Evolutionary conservation across 257 asterid species (phyloP).

Genomic region (Gentiana macrophylla): DNA sequence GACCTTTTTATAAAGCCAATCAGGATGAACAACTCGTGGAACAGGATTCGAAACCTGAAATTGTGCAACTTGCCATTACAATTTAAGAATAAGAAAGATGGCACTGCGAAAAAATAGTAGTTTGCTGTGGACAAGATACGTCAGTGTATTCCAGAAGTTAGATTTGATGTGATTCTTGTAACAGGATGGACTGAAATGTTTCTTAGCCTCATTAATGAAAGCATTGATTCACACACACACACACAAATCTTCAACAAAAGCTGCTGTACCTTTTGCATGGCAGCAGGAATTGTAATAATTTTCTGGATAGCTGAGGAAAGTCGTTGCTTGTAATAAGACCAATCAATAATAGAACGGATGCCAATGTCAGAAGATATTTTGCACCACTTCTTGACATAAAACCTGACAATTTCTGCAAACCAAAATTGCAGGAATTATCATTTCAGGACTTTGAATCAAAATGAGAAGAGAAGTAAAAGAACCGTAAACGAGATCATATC

Average conservation of each 20-base stretch:
- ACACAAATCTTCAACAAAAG: not conserved
- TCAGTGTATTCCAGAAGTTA: no score
- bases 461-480: constrained; percentile 8
- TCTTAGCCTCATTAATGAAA: no score
- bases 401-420: constrained; percentile 70
- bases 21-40: constrained; percentile 99
- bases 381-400: constrained; percentile 92
- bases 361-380: constrained; percentile 87
- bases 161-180: no score
- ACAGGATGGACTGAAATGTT: no score
- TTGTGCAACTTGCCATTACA: constrained; percentile 24
- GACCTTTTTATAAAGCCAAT: constrained; percentile 97
- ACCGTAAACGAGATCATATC: not conserved
- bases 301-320: constrained; percentile 92
- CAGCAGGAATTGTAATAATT: constrained; percentile 93
- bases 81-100: not conserved
- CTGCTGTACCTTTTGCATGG: constrained; percentile 85
- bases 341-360: constrained; percentile 91
- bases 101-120: not conserved
- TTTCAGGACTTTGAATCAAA: constrained; percentile 16
- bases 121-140: no score
- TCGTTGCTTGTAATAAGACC: constrained; percentile 96
- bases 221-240: no score
- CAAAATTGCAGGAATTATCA: constrained; percentile 21
- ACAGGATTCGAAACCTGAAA: constrained; percentile 92